Percentiles rank a stretch among this genome's conserved stretches.
Conservation (phyloP, 352 stramenopile genomes). For the Globisporangium okanoganense region DNA sequence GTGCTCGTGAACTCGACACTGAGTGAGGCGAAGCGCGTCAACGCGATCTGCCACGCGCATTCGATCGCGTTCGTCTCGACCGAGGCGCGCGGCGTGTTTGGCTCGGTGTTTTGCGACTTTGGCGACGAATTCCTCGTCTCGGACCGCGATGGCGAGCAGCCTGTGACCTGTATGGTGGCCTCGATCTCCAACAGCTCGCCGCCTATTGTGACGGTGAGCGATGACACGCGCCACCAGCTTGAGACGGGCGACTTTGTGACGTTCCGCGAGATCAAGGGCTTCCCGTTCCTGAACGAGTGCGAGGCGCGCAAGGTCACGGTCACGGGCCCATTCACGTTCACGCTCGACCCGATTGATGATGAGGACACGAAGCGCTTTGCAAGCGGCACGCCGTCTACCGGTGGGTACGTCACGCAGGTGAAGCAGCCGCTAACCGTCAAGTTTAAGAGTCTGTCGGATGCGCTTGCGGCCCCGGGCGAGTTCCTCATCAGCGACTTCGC, state of each 20-base stretch:
- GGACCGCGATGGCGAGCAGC: conserved; percentile 93
- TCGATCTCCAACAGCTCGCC: conserved; percentile 86
- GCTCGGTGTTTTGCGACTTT: conserved; percentile 98
- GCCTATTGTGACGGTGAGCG: conserved; percentile 94
- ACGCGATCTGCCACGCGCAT: conserved; percentile 81
- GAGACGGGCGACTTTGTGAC: conserved; percentile 96
- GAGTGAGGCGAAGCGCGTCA: conserved; percentile 66
- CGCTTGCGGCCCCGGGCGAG: conserved; percentile 88
- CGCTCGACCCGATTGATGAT: conserved; percentile 80
- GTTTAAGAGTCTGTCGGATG: conserved; percentile 89
- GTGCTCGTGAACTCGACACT: conserved; percentile 84
- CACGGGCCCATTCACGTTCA: conserved; percentile 96
- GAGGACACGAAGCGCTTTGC: conserved; percentile 69
- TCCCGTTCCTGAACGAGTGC: conserved; percentile 85
- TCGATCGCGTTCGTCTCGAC: conserved; percentile 92
- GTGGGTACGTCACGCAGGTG: conserved; percentile 92
- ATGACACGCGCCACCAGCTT: conserved; percentile 96
- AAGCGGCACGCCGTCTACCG: conserved; percentile 54
- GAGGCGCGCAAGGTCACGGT: conserved; percentile 68
- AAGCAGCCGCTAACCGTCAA: conserved; percentile 94
- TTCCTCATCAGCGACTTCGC: conserved; percentile 98
- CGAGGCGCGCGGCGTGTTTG: conserved; percentile 92
- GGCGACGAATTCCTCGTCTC: conserved; percentile 92
- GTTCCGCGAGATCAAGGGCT: conserved; percentile 94
- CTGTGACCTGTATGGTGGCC: conserved; percentile 91